phyloP scores from a whole-genome alignment of 2,329 filamentous ascomycete species.

The Plenodomus biglobosus region DNA sequence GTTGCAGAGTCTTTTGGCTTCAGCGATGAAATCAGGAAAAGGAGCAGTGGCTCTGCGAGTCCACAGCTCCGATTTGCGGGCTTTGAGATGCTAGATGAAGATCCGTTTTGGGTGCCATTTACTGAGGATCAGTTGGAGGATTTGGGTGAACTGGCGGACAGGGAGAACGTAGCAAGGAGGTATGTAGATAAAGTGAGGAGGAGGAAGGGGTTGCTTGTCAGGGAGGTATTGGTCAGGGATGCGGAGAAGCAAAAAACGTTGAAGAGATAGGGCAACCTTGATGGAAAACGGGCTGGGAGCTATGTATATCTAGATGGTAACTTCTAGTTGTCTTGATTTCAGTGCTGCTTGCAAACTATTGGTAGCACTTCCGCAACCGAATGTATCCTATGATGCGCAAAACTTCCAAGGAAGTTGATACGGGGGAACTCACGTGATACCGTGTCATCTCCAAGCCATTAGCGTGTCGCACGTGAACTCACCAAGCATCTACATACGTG shows the following conservation, averaged over 20 bases:
- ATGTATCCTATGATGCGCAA: no score
- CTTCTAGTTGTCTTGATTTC: no score
- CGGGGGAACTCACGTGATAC: no score
- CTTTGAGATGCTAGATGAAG: conserved; percentile 89
- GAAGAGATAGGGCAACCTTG: conserved; percentile 58
- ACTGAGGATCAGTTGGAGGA: conserved; percentile 97
- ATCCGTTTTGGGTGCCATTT: conserved; percentile 96
- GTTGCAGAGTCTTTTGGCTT: conserved; percentile 97
- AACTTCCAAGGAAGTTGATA: no score
- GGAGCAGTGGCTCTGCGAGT: conserved; percentile 84
- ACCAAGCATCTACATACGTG: no score
- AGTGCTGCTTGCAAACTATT: no score
- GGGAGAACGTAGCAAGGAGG: conserved; percentile 92
- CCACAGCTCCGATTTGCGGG: conserved; percentile 93
- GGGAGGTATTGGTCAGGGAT: conserved; percentile 70
- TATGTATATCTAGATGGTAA: no score
- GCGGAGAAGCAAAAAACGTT: conserved; percentile 88
- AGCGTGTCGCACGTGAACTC: no score
- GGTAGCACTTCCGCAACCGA: no score
- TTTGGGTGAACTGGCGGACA: conserved; percentile 87
- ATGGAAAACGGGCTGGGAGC: no score
- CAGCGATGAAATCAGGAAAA: conserved; percentile 92
- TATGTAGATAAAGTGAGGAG: conserved; percentile 89
- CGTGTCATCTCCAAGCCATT: no score
- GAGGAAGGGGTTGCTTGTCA: conserved; percentile 85